Evolutionary conservation across 768 basidiomycete species (phyloP), one percentile per base, ranked within the genome.

Genomic region (Lentinula edodes): DNA sequence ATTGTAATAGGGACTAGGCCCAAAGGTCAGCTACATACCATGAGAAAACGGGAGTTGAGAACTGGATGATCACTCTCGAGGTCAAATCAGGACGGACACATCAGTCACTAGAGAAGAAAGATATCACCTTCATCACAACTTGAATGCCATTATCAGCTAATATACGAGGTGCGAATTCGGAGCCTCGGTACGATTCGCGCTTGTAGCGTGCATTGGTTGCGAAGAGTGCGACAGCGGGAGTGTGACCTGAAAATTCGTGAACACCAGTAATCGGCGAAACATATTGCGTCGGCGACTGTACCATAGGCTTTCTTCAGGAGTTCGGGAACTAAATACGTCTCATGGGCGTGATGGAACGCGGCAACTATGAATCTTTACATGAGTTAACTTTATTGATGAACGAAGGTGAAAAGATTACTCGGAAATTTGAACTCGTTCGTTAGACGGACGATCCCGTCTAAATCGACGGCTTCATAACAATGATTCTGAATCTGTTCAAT

Each of bases 211-310:
- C 73, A 67, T 76, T 76, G 20, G 75, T 77, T 4, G 90, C 85
- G 69, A 93, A 93, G n/a, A 94, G 76, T 0, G 91, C 91, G 18
- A 91, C 76, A 3, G 87, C 84, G 2, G 92, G 91, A 4, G 87
- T 75, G 15, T 77, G 78, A 1, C 88, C 90, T 79, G 58, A 6
- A 32, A 13, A 1, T 18, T 5, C 4, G 56, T 12, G 45, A 56
- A 38, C 4, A 50, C 32, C 41, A 42, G 34, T 0, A 18, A 39
- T 41, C 32, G 28, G 52, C 23, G 65, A 45, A 8, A 45, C 15
- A 8, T 10, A 32, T 9, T 39, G 55, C 16, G 50, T 10, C 80
- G 28, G 28, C 38, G 36, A 16, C 16, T 28, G 16, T 23, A 80
- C 82, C 90, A 69, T 80, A 92, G 45, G 83, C 83, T 65, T 82